Base-by-base conservation (phyloP, 768 basidiomycete genomes). In the Phaeolepiota aurea region DNA sequence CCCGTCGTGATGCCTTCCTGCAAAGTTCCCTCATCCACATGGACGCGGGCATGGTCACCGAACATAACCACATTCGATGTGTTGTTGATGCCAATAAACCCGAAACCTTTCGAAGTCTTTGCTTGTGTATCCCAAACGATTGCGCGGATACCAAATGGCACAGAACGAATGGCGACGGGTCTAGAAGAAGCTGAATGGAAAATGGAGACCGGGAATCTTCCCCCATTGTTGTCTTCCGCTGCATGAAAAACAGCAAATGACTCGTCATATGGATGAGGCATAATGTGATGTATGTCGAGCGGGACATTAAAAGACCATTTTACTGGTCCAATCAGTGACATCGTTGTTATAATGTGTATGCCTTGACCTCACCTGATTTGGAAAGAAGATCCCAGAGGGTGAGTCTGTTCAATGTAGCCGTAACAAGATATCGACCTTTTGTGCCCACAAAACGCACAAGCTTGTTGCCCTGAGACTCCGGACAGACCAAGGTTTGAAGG, bases 341-440 rank as follows among this genome's bases (percentile, higher is more conserved):
- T 21, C 16, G 44, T 30, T 14, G 18, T 36, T 42, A 20, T 31
- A 38, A 12, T n/a, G 36, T 16, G 5, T 36, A 22, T 21, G 14
- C 5, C 9, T 14, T 19, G 40, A 35, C 62, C 76, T 44, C 54
- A 87, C 89, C 75, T 47, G 65, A 66, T 42, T 72, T 74, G 22
- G 64, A 54, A 34, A 88, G 54, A 20, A 90, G 58, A 57, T 91
- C 83, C 87, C 88, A 90, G 35, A 88, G 55, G 32, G 75, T 64
- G 20, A 88, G 50, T 37, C 72, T 71, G 35, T 59, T 56, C 10
- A 54, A 53, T 15, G 77, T 74, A 1, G 59, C 54, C 43, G 78
- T 68, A 11, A 71, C 78, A 19, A 96, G 54, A 61, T 81, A 85
- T 39, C 85, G 77, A n/a, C 86, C 82, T 28, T 67, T 69, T 16